Conservation (phyloP, 2,329 filamentous ascomycete species). For the Apiospora arundinis region DNA sequence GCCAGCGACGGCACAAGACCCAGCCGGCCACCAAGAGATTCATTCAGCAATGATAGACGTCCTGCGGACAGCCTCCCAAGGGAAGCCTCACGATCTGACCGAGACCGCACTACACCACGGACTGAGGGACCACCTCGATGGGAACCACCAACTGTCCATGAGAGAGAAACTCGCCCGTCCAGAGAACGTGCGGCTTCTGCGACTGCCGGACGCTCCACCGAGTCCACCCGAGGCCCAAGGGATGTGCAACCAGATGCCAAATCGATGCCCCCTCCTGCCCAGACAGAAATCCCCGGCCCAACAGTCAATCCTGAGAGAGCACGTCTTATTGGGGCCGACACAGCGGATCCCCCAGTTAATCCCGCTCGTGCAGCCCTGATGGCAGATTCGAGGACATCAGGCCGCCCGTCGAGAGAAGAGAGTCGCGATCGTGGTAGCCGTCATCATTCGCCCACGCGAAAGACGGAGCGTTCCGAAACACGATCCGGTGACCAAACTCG, state of each 20-base stretch:
- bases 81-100: constrained; percentile 46
- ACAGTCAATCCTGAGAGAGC: constrained; percentile 63
- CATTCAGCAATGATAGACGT: constrained; percentile 49
- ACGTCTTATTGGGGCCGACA: constrained; percentile 49
- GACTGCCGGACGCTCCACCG: constrained; percentile 33
- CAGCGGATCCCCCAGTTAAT: constrained; percentile 50
- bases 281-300: constrained; percentile 47
- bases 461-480: constrained; percentile 46
- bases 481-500: constrained; percentile 46
- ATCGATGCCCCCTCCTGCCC: constrained; percentile 37
- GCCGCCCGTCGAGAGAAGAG: constrained; percentile 51
- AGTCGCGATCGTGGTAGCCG: constrained; percentile 47
- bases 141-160: constrained; percentile 41
- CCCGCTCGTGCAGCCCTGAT: constrained; percentile 55
- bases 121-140: constrained; percentile 37
- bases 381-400: constrained; percentile 45
- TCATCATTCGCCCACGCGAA: constrained; percentile 55
- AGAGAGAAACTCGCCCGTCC: constrained; percentile 43
- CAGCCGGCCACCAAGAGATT: constrained; percentile 50
- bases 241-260: constrained; percentile 38
- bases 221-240: constrained; percentile 34
- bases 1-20: constrained; percentile 44
- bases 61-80: constrained; percentile 43
- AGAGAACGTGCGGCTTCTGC: constrained; percentile 42
- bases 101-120: constrained; percentile 44